Base-by-base conservation (phyloP, 805 yeast genomes). In the Wickerhamomyces chambardii region DNA sequence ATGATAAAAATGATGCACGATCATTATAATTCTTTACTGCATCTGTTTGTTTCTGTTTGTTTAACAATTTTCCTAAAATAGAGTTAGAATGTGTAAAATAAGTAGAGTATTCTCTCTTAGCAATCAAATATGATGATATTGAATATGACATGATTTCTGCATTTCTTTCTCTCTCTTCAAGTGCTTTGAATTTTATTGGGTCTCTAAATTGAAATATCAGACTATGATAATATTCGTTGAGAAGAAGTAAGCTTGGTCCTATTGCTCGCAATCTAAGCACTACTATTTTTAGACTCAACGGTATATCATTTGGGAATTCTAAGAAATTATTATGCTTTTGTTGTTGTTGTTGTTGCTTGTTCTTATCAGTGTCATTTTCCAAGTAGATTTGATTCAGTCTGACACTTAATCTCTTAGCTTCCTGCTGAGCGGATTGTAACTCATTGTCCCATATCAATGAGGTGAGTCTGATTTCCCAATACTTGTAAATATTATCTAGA, bases 31-130 rank as follows among this genome's bases (percentile, higher is more conserved):
- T 28, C 11, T 21, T 21, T 25, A 14, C 29, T 12, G 10, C 22
- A 25, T 17, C 36, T 36, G 19, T 15, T 21, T 10, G 2, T 17
- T 16, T 9, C 14, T 28, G n/a, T 25, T 18, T 5, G 15, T 22
- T 11, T 32, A 18, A 21, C 9, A 35, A 22, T 9, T 29, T 18
- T 14, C 35, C 34, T 6, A 39, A 26, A 6, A 48, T 40, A 11
- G 50, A 38, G 21, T 47, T 44, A 0, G 50, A 45, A 24, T 45
- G 43, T 0, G 55, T 45, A 17, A 51, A 35, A 39, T 46, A 50
- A 2, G 55, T 48, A 2, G 41, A 35, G 28, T 53, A 53, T 30
- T 53, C 53, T 36, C 55, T 45, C 36, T 50, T 51, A 3, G 51
- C 54, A 19, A 53, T 48, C n/a, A 51, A 36, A 15, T 46, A 38